phyloP scores from a whole-genome alignment of 345 rosid genomes.

The Raphanus sativus region DNA sequence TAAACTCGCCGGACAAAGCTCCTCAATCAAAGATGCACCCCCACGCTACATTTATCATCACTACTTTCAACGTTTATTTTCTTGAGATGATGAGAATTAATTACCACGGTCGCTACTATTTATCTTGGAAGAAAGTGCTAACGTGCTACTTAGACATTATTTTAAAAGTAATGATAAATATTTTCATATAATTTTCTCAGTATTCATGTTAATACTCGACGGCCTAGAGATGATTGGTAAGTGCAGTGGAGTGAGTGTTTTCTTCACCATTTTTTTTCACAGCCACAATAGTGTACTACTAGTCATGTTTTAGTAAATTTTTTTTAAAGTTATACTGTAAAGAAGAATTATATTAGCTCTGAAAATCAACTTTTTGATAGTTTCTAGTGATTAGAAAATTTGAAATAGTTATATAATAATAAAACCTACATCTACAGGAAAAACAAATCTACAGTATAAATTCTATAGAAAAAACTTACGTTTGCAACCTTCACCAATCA shows the following conservation, averaged over 20 bases:
- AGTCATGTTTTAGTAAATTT: background rate
- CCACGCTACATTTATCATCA: constrained; percentile 38
- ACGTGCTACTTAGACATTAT: background rate
- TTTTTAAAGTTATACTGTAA: background rate
- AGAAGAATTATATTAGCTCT: background rate
- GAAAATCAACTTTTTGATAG: background rate
- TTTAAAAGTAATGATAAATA: too few species aligned
- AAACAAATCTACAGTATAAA: background rate
- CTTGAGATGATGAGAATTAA: constrained; percentile 23
- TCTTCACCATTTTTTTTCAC: background rate
- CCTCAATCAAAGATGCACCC: constrained; percentile 12
- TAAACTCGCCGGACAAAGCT: constrained; percentile 14
- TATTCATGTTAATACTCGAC: too few species aligned
- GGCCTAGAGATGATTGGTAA: too few species aligned
- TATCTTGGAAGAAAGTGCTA: background rate
- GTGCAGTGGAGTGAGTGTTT: too few species aligned
- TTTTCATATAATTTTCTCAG: background rate
- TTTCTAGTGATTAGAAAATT: background rate
- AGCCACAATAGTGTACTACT: background rate
- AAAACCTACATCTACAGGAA: background rate
- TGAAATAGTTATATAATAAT: too few species aligned
- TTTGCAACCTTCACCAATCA: background rate
- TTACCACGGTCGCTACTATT: constrained; percentile 10
- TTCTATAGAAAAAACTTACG: background rate
- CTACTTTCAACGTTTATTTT: constrained; percentile 20